Evolutionary conservation across 2,329 filamentous ascomycete genomes (phyloP).

Genomic region (Westerdykella sp.): DNA sequence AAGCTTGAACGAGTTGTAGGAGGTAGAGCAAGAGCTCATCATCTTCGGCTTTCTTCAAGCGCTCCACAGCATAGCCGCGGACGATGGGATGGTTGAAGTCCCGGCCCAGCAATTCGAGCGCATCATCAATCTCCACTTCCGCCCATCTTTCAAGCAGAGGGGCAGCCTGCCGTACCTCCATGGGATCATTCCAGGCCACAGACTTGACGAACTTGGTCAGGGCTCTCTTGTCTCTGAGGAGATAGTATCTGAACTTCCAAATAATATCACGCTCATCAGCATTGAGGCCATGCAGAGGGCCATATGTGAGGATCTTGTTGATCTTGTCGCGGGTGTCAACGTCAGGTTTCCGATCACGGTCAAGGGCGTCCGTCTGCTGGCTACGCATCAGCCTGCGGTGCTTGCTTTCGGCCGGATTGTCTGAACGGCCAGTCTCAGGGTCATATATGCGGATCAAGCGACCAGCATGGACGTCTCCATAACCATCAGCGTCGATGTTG

Average conservation of each 20-base stretch:
- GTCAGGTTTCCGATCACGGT: conserved; percentile 93
- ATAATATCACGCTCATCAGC: conserved; percentile 92
- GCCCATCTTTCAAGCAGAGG: conserved; percentile 90
- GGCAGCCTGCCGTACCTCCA: conserved; percentile 81
- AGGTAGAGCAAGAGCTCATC: conserved; percentile 87
- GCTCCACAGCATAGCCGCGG: conserved; percentile 86
- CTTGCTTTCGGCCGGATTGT: conserved; percentile 93
- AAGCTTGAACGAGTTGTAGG: conserved; percentile 86
- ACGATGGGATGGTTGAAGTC: conserved; percentile 85
- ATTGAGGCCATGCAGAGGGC: conserved; percentile 80
- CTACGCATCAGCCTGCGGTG: conserved; percentile 87
- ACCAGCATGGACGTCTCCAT: conserved; percentile 47
- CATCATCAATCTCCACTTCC: conserved; percentile 94
- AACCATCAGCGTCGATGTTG: conserved; percentile 56
- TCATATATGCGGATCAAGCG: conserved; percentile 84
- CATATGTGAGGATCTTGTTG: conserved; percentile 84
- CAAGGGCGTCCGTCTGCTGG: conserved; percentile 85
- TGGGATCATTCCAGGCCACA: conserved; percentile 83
- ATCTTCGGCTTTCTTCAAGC: conserved; percentile 85
- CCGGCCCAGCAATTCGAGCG: conserved; percentile 85
- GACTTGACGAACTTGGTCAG: conserved; percentile 98
- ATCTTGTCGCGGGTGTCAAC: conserved; percentile 92
- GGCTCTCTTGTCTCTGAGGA: conserved; percentile 78
- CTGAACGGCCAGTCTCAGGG: conserved; percentile 78
- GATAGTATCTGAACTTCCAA: conserved; percentile 95